phyloP scores from a whole-genome alignment of 1,139 yeast genomes.

The Suhomyces guaymorum region DNA sequence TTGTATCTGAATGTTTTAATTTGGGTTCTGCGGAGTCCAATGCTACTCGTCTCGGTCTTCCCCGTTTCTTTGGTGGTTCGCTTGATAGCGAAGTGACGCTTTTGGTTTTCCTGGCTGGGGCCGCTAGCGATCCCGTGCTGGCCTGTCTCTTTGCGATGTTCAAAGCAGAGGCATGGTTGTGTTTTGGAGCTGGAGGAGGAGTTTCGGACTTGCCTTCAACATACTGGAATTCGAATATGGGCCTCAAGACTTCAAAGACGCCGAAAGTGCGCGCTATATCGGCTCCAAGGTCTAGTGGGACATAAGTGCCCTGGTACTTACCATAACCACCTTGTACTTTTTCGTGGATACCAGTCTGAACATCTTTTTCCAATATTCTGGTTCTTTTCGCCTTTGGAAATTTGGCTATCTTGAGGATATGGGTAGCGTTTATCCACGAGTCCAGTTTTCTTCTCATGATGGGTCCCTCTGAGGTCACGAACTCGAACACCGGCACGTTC shows the following conservation, averaged over 20 bases:
- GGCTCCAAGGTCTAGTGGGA: constrained; percentile 64
- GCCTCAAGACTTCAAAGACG: constrained; percentile 63
- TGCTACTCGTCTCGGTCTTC: constrained; percentile 47
- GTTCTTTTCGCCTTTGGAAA: constrained; percentile 85
- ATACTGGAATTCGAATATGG: constrained; percentile 65
- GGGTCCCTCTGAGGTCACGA: constrained; percentile 68
- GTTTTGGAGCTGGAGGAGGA: constrained; percentile 85
- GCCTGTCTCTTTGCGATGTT: constrained; percentile 49
- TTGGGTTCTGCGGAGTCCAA: constrained; percentile 29
- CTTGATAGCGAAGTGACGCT: constrained; percentile 24
- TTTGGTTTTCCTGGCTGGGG: constrained; percentile 23
- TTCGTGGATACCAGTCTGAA: constrained; percentile 83
- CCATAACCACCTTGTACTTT: constrained; percentile 97
- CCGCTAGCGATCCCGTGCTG: constrained; percentile 22
- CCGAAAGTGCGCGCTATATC: constrained; percentile 66
- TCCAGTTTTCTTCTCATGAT: constrained; percentile 82
- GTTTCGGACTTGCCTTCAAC: constrained; percentile 58
- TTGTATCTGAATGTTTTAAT: constrained; percentile 34
- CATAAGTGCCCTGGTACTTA: constrained; percentile 94
- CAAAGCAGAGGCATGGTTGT: constrained; percentile 67
- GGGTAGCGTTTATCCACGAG: constrained; percentile 90
- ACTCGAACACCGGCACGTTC: constrained; percentile 75
- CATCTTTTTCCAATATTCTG: constrained; percentile 81
- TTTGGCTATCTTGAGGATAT: constrained; percentile 82
- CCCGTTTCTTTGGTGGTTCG: constrained; percentile 47